Percentiles rank a stretch among this genome's conserved stretches.
Conservation (phyloP, 345 rosid genomes). For the Toxicodendron radicans region DNA sequence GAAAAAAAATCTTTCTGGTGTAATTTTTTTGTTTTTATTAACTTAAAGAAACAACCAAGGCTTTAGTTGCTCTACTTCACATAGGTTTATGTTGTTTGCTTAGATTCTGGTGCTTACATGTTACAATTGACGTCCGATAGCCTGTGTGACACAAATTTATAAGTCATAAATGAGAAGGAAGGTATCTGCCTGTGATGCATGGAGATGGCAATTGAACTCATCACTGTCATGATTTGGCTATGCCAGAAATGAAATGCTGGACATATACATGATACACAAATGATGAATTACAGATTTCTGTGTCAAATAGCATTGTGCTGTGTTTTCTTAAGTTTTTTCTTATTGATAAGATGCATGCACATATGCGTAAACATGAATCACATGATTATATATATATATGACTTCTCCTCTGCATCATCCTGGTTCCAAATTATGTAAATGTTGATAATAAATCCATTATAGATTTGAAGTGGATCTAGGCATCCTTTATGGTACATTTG, state of each 20-base stretch:
- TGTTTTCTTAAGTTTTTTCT: not conserved
- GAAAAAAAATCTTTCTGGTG: no score
- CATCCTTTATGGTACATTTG: not conserved
- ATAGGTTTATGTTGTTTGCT: not conserved
- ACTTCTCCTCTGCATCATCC: not conserved
- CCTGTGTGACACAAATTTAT: not conserved
- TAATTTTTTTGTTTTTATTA: no score
- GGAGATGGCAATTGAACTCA: not conserved
- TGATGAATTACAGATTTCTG: not conserved
- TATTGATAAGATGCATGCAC: not conserved
- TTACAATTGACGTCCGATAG: not conserved
- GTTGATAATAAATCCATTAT: not conserved
- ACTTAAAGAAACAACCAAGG: no score
- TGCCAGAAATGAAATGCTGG: no score
- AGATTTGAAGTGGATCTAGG: not conserved
- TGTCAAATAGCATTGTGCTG: not conserved
- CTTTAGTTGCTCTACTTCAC: not conserved
- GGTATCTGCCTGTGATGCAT: not conserved
- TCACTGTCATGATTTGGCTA: not conserved
- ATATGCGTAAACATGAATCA: not conserved
- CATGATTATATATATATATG: not conserved
- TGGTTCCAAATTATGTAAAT: not conserved
- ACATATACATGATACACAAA: not conserved
- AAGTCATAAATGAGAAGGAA: not conserved
- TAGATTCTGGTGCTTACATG: not conserved